A percentile compares a stretch with the other conserved stretches of the same genome.
These are phyloP conservation scores for Pseudogymnoascus sp. DNA, from an alignment of 2,329 filamentous ascomycete species.

Conservation along the genomic window DNA sequence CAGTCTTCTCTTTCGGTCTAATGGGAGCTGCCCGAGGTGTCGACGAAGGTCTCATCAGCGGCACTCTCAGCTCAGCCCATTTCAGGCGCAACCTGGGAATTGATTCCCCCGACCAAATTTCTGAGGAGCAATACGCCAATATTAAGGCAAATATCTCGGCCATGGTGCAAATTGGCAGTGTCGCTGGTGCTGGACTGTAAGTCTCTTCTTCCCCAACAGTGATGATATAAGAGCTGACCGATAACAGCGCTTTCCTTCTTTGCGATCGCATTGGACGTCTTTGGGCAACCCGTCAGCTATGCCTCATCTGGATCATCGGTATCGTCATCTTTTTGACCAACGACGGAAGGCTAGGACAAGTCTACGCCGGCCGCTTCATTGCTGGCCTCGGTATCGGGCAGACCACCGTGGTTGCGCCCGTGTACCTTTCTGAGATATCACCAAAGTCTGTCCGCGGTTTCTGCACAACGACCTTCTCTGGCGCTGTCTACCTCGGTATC, in stretches of 20 bases:
- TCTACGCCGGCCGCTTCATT: constrained; percentile 61
- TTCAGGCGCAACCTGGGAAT: constrained; percentile 56
- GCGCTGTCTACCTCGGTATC: constrained; percentile 69
- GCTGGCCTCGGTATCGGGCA: constrained; percentile 57
- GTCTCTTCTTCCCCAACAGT: constrained; percentile 16
- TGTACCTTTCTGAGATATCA: constrained; percentile 67
- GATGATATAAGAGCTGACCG: background rate
- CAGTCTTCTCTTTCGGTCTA: constrained; percentile 65
- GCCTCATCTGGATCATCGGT: constrained; percentile 49
- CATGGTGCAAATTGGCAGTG: constrained; percentile 75
- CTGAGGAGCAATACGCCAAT: constrained; percentile 49
- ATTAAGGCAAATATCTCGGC: constrained; percentile 70
- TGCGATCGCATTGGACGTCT: constrained; percentile 57
- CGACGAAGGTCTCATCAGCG: constrained; percentile 74
- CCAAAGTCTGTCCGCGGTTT: constrained; percentile 64
- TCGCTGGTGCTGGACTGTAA: constrained; percentile 59
- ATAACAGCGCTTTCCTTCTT: constrained; percentile 46
- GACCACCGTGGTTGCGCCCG: constrained; percentile 59
- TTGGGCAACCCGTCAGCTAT: constrained; percentile 53
- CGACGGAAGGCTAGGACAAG: constrained; percentile 46
- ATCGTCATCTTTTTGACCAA: constrained; percentile 52
- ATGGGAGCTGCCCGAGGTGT: constrained; percentile 71
- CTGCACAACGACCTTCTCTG: constrained; percentile 64
- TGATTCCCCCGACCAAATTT: constrained; percentile 37
- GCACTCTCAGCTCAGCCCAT: constrained; percentile 59